Base-by-base conservation (phyloP, 345 rosid genomes). In the Brassica napus region DNA sequence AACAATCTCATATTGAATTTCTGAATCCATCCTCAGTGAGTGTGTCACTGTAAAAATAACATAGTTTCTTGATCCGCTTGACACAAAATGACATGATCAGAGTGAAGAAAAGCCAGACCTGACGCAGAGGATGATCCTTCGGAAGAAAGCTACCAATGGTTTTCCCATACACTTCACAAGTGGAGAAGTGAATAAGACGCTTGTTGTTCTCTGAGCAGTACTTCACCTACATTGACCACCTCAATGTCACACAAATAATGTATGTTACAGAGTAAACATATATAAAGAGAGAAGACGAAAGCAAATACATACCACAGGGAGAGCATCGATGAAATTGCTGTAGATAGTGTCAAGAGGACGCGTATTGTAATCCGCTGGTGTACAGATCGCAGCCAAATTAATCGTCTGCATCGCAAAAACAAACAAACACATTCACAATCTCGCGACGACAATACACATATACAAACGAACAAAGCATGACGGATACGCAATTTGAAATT, bases 131-230 rank as follows among this genome's bases (percentile, higher is more conserved):
- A 74, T 91, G 89, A 71, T 93, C 97, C 83, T 90, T 96, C 0
- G 99, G 98, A 82, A 96, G 98, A 87, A 88, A 93, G 86, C 97
- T 85, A 49, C 98, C 97, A 9, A 96, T 90, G 4, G 99, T 96
- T 86, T 96, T 96, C 16, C 99, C 99, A 84, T 96, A 96, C 6
- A 96, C 97, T 87, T 96, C 99, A 82, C 99, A 96, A 28, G 99
- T 96, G 4, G 99, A 96, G 83, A 96, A 96, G 87, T 93, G 99
- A 84, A 96, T 93, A 44, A 96, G 82, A 81, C 99, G 98, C 88
- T 96, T 96, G 85, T 73, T 87, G 86, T 96, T 96, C 88, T 96
- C 99, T 23, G 99, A 96, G 81, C 99, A 96, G 83, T 96, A 96
- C 77, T 96, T 96, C 26, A 89, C 97, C 99, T 96, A 71, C 39